phyloP scores from a whole-genome alignment of 176 grass and related monocot species.

The Oryza glaberrima region DNA sequence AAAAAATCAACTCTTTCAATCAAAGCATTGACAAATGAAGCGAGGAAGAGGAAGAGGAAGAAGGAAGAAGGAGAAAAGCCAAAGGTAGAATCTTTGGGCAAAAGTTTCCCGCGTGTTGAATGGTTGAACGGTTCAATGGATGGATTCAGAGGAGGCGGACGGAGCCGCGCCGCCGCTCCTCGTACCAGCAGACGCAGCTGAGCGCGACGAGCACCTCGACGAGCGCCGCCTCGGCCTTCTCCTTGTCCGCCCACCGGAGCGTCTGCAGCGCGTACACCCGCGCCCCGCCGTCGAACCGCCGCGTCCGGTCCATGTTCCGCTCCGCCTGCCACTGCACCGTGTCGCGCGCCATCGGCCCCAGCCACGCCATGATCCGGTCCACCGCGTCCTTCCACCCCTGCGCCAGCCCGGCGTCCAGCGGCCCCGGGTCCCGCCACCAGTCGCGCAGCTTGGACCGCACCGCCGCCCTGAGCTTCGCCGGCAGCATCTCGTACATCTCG shows the following conservation, averaged over 20 bases:
- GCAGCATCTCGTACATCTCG: slow-evolving; percentile 93
- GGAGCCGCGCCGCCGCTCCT: slow-evolving; percentile 67
- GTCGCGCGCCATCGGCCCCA: slow-evolving; percentile 75
- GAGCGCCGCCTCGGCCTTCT: slow-evolving; percentile 87
- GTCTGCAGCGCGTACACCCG: slow-evolving; percentile 71
- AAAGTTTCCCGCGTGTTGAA: not conserved
- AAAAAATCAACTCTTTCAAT: slow-evolving; percentile 57
- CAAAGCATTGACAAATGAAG: slow-evolving; percentile 60
- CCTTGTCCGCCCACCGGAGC: slow-evolving; percentile 76
- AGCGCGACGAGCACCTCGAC: slow-evolving; percentile 93
- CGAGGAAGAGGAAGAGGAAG: not conserved
- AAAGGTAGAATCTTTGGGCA: slow-evolving; percentile 14
- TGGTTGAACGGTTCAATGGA: slow-evolving; percentile 31
- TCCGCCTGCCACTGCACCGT: slow-evolving; percentile 83
- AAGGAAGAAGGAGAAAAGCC: not conserved
- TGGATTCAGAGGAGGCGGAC: slow-evolving; percentile 32
- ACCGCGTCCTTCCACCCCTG: slow-evolving; percentile 86
- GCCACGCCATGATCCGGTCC: slow-evolving; percentile 73
- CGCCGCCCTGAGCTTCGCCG: slow-evolving; percentile 61
- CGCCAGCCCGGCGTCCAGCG: slow-evolving; percentile 66
- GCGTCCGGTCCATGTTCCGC: slow-evolving; percentile 83
- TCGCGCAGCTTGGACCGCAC: slow-evolving; percentile 84
- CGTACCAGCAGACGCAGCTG: slow-evolving; percentile 93
- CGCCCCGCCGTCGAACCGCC: slow-evolving; percentile 62
- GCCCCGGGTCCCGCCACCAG: slow-evolving; percentile 76